phyloP scores from a whole-genome alignment of 2,329 filamentous ascomycete species.

The Diplodia seriata region DNA sequence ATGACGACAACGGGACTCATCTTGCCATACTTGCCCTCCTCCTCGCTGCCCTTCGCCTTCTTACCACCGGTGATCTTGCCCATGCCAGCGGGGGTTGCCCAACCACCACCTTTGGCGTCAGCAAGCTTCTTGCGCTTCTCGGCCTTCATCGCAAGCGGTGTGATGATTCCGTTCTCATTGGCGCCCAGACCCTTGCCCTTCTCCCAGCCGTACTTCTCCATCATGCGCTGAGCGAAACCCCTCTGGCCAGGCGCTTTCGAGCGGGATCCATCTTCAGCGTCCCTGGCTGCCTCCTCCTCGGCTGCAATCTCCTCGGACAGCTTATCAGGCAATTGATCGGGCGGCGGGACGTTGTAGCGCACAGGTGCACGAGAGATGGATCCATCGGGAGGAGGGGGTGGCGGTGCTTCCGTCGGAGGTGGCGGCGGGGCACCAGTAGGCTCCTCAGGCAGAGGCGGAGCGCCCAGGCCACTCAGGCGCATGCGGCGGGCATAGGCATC shows the following conservation, averaged over 20 bases:
- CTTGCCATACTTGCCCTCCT: conserved; percentile 48
- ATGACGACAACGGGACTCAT: conserved; percentile 86
- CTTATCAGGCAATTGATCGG: conserved; percentile 54
- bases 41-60: conserved; percentile 55
- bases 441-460: conserved; percentile 40
- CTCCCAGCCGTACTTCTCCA: conserved; percentile 93
- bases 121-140: conserved; percentile 82
- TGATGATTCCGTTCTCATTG: conserved; percentile 79
- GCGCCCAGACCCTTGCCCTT: conserved; percentile 88
- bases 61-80: conserved; percentile 83
- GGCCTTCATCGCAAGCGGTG: conserved; percentile 72
- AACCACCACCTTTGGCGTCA: conserved; percentile 80
- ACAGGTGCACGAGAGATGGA: conserved; percentile 81
- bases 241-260: conserved; percentile 78
- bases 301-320: conserved; percentile 42
- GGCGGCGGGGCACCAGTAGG: conserved; percentile 14
- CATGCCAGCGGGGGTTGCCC: conserved; percentile 69
- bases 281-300: conserved; percentile 36
- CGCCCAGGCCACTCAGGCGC: conserved; percentile 57
- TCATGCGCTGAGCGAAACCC: conserved; percentile 84
- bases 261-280: conserved; percentile 52
- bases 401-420: conserved; percentile 15
- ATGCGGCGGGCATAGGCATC: conserved; percentile 72
- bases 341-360: conserved; percentile 67
- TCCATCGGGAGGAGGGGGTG: conserved; percentile 46